A percentile compares a stretch with the other conserved stretches of the same genome.
phyloP scores from a whole-genome alignment of 345 rosid genomes.

The Rhodomyrtus tomentosa region DNA sequence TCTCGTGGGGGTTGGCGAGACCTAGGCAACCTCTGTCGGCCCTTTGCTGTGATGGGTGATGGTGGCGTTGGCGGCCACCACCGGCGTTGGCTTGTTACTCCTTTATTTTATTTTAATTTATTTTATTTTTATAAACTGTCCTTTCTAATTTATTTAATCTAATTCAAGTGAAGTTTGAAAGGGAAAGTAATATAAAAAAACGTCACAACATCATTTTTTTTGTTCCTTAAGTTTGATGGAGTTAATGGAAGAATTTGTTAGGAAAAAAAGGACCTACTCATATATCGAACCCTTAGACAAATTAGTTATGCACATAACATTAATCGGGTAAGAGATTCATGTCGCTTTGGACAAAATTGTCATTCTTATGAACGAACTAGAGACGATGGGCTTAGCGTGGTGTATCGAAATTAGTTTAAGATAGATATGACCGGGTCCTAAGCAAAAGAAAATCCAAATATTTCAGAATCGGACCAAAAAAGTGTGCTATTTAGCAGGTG shows the following conservation, averaged over 20 bases:
- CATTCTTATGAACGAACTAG: background rate
- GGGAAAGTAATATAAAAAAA: too few relatives aligned
- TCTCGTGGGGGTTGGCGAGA: too few relatives aligned
- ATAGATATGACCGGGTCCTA: background rate
- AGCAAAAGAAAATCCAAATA: background rate
- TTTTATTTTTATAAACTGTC: too few relatives aligned
- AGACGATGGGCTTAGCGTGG: background rate
- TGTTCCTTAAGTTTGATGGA: too few relatives aligned
- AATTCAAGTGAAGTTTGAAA: too few relatives aligned
- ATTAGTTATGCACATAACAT: background rate
- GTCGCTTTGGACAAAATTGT: background rate
- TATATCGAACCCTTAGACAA: background rate
- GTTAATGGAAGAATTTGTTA: background rate
- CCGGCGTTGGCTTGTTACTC: too few relatives aligned
- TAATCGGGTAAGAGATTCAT: background rate
- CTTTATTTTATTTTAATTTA: too few relatives aligned
- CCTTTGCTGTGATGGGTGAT: too few relatives aligned
- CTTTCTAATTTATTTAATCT: too few relatives aligned
- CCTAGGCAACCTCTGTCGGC: too few relatives aligned
- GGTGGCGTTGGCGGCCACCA: too few relatives aligned
- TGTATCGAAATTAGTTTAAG: background rate
- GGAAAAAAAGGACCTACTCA: background rate
- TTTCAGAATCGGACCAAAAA: background rate
- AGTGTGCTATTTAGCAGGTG: background rate
- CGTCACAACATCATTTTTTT: accelerated